Evolutionary conservation across 768 basidiomycete genomes (phyloP).

Genomic region (Boletus vinaceobasis): DNA sequence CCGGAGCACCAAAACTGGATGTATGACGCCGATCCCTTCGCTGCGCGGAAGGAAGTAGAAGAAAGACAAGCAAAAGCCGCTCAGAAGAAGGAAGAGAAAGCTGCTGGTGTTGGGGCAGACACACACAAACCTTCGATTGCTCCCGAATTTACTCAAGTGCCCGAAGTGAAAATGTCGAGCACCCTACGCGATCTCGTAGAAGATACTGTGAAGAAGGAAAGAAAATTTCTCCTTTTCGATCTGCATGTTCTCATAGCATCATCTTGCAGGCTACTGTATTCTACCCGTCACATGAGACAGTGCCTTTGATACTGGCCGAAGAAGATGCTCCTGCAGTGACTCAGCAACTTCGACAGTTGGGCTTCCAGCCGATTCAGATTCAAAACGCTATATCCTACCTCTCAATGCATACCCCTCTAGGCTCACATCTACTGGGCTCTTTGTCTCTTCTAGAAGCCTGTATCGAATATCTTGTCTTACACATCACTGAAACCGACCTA

Average conservation of each 20-base stretch:
- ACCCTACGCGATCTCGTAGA: constrained; percentile 78
- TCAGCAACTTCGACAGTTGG: constrained; percentile 57
- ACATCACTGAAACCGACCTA: constrained; percentile 84
- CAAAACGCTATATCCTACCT: constrained; percentile 55
- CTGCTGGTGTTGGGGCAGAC: constrained; percentile 8
- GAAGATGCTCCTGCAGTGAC: constrained; percentile 44
- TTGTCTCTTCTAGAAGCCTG: constrained; percentile 69
- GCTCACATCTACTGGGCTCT: constrained; percentile 56
- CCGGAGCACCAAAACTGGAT: constrained; percentile 79
- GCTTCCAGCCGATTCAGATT: constrained; percentile 59
- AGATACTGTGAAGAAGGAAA: constrained; percentile 71
- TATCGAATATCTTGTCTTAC: constrained; percentile 80
- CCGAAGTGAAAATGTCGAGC: constrained; percentile 83
- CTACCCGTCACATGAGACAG: constrained; percentile 42
- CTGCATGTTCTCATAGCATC: background rate
- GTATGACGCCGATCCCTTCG: constrained; percentile 85
- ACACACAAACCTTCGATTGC: constrained; percentile 21
- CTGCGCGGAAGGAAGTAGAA: constrained; percentile 63
- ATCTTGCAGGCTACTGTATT: constrained; percentile 44
- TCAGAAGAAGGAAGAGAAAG: constrained; percentile 41
- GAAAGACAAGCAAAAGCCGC: constrained; percentile 59
- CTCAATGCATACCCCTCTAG: constrained; percentile 52
- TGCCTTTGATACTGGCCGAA: constrained; percentile 36
- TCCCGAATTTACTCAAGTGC: constrained; percentile 44
- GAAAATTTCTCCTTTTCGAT: constrained; percentile 3